Evolutionary conservation across 495 filamentous ascomycete genomes (phyloP).

Genomic region (Aspergillus affinis): DNA sequence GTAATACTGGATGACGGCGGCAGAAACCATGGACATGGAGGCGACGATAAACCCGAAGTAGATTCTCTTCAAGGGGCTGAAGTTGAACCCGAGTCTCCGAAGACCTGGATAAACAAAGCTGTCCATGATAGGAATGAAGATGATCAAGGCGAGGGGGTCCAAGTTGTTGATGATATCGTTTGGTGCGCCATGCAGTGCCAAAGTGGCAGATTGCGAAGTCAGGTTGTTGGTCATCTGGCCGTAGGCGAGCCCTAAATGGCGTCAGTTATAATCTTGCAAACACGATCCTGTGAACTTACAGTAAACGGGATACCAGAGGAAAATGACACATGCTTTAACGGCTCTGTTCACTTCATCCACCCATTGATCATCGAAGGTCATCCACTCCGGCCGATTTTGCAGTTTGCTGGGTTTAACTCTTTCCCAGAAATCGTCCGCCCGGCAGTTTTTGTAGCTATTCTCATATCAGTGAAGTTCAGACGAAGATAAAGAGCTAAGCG

Average conservation of each 20-base stretch:
- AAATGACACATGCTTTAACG: conserved; percentile 53
- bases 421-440: conserved; percentile 58
- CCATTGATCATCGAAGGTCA: conserved; percentile 61
- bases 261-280: neutral
- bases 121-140: conserved; percentile 68
- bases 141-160: conserved; percentile 67
- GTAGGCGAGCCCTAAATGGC: conserved; percentile 49
- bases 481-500: neutral
- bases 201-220: conserved; percentile 50
- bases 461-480: neutral
- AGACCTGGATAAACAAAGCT: conserved; percentile 63
- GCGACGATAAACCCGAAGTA: conserved; percentile 63
- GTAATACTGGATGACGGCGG: conserved; percentile 64
- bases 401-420: conserved; percentile 63
- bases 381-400: conserved; percentile 55
- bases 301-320: conserved; percentile 61
- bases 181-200: conserved; percentile 51
- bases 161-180: conserved; percentile 75
- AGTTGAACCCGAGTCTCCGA: conserved; percentile 56
- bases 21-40: conserved; percentile 54
- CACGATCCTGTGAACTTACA: conserved; percentile 25
- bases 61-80: conserved; percentile 69
- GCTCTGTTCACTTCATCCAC: conserved; percentile 52
- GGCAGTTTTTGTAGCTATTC: conserved; percentile 50
- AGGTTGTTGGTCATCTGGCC: conserved; percentile 64